These are phyloP conservation scores for Cucurbita pepo DNA, from an alignment of 306 rosid species.

Conservation along the genomic window DNA sequence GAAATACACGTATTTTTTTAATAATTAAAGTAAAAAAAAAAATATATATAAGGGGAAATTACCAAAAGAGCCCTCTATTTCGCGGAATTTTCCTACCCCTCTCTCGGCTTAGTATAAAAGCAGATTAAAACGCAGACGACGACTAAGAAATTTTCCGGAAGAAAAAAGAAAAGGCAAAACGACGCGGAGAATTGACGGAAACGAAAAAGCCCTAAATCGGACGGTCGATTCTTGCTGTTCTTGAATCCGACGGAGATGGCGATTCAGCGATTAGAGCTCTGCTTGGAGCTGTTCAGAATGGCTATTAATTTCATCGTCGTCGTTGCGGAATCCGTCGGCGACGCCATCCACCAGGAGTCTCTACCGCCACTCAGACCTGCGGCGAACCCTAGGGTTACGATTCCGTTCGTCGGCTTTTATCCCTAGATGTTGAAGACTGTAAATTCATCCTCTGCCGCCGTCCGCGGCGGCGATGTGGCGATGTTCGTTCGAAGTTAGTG, in stretches of 20 bases:
- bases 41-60: too few species aligned
- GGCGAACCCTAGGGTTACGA: background rate
- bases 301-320: slow-evolving; percentile 54
- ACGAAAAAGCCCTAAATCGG: background rate
- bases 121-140: background rate
- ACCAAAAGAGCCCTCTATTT: background rate
- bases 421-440: slow-evolving; percentile 10
- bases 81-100: background rate
- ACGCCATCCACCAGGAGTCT: slow-evolving; percentile 27
- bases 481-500: background rate
- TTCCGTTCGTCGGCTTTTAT: slow-evolving; percentile 45
- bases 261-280: slow-evolving; percentile 45
- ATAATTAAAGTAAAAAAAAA: too few species aligned
- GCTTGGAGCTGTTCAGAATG: slow-evolving; percentile 37
- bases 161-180: background rate
- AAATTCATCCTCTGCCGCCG: background rate
- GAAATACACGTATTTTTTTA: too few species aligned
- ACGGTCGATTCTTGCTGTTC: background rate
- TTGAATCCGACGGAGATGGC: slow-evolving; percentile 19
- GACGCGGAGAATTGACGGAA: background rate
- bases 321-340: slow-evolving; percentile 51
- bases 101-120: background rate
- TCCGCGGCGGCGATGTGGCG: background rate
- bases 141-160: background rate
- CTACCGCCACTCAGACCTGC: background rate